phyloP scores from a whole-genome alignment of 2,329 filamentous ascomycete species.

The Didymella segeticola region DNA sequence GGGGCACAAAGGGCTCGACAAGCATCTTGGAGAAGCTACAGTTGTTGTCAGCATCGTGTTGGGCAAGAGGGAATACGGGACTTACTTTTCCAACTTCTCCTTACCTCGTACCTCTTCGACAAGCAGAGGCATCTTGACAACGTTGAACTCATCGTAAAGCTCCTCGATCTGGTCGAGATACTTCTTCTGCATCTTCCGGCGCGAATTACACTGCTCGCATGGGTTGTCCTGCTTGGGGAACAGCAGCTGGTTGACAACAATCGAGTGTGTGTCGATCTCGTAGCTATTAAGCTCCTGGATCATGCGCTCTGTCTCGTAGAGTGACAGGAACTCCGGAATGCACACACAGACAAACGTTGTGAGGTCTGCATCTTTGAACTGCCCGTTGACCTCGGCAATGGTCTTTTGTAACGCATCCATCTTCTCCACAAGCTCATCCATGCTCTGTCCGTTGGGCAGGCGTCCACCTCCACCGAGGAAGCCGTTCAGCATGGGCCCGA shows the following conservation, averaged over 20 bases:
- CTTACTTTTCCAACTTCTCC: slow-evolving; percentile 81
- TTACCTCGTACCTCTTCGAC: slow-evolving; percentile 96
- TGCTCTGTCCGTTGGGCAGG: slow-evolving; percentile 89
- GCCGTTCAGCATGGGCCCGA: slow-evolving; percentile 93
- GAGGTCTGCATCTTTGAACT: slow-evolving; percentile 96
- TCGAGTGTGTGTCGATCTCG: slow-evolving; percentile 93
- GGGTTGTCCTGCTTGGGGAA: slow-evolving; percentile 85
- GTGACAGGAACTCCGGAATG: slow-evolving; percentile 93
- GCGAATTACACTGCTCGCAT: slow-evolving; percentile 94
- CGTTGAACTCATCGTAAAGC: slow-evolving; percentile 98
- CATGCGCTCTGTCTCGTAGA: slow-evolving; percentile 99
- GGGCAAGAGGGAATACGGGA: slow-evolving; percentile 5
- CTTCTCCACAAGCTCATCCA: slow-evolving; percentile 91
- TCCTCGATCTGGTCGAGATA: slow-evolving; percentile 99
- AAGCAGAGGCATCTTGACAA: slow-evolving; percentile 95
- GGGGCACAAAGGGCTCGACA: slow-evolving; percentile 75
- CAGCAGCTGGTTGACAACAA: slow-evolving; percentile 96
- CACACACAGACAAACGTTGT: slow-evolving; percentile 98
- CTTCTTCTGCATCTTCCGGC: slow-evolving; percentile 98
- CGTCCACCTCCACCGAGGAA: slow-evolving; percentile 80
- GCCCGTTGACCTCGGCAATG: slow-evolving; percentile 93
- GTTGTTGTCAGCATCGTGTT: slow-evolving; percentile 15
- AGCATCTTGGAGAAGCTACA: slow-evolving; percentile 80
- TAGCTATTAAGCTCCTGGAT: slow-evolving; percentile 96
- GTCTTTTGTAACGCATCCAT: slow-evolving; percentile 92